These are phyloP conservation scores for Tolypocladium nubicola DNA, from an alignment of 2,329 filamentous ascomycete genomes.

Conservation along the genomic window DNA sequence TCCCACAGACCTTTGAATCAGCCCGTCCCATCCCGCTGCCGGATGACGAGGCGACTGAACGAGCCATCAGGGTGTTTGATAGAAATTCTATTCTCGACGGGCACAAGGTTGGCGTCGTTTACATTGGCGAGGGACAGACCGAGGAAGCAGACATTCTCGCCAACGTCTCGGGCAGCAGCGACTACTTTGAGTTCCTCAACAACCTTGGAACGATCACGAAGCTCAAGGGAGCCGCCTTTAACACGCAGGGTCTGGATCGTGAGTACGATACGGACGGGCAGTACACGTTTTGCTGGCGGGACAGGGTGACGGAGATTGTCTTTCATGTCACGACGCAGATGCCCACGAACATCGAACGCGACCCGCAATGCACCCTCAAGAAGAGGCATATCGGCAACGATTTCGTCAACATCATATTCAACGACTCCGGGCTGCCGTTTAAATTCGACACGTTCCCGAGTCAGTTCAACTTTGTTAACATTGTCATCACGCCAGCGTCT, in stretches of 20 bases:
- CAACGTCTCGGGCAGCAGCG: constrained; percentile 76
- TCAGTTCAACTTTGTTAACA: constrained; percentile 94
- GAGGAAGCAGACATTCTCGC: constrained; percentile 74
- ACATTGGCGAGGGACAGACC: constrained; percentile 79
- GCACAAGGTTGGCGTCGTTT: constrained; percentile 91
- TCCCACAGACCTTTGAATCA: constrained; percentile 46
- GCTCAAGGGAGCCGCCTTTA: constrained; percentile 76
- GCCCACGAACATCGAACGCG: constrained; percentile 73
- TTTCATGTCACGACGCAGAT: constrained; percentile 97
- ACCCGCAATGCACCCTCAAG: constrained; percentile 70
- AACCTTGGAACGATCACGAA: constrained; percentile 73
- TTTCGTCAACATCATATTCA: constrained; percentile 96
- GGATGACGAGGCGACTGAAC: constrained; percentile 53
- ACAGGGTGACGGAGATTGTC: constrained; percentile 87
- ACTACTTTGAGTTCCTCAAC: constrained; percentile 78
- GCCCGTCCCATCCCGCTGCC: constrained; percentile 68
- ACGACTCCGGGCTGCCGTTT: constrained; percentile 86
- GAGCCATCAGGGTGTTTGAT: constrained; percentile 75
- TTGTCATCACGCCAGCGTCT: constrained; percentile 85
- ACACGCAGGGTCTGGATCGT: constrained; percentile 83
- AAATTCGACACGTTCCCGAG: constrained; percentile 86
- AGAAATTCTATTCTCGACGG: constrained; percentile 83
- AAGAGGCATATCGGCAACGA: constrained; percentile 96
- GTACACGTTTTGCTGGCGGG: constrained; percentile 88
- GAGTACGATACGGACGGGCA: constrained; percentile 71